A percentile compares a stretch with the other conserved stretches of the same genome.
phyloP scores from a whole-genome alignment of 179 eudicot species.

The Monotropa hypopitys region DNA sequence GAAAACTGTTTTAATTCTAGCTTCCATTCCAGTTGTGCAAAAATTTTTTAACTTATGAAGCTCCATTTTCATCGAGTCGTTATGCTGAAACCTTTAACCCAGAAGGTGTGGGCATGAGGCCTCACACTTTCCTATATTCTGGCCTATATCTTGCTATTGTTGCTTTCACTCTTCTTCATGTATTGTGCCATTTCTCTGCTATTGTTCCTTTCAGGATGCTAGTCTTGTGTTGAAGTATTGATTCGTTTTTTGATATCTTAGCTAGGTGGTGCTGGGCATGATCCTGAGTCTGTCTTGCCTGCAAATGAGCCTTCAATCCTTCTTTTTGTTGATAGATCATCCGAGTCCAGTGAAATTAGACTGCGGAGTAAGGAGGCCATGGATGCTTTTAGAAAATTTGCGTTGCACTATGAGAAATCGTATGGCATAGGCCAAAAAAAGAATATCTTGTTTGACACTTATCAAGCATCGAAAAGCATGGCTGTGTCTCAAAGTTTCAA shows the following conservation, averaged over 20 bases:
- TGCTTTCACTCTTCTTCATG: not conserved
- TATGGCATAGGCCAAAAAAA: conserved; percentile 15
- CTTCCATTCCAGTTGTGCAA: not conserved
- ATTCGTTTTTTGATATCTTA: conserved; percentile 18
- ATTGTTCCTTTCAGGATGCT: not conserved
- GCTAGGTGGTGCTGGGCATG: conserved; percentile 40
- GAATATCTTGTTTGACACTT: conserved; percentile 13
- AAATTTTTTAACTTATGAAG: not conserved
- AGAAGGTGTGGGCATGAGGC: not conserved
- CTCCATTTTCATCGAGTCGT: not conserved
- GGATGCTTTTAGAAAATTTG: conserved; percentile 45
- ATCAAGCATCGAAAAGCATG: conserved; percentile 26
- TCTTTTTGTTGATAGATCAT: conserved; percentile 70
- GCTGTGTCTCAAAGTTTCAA: conserved; percentile 20
- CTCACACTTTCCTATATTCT: too few species aligned
- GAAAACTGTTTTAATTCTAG: not conserved
- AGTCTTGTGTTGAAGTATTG: not conserved
- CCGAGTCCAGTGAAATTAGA: conserved; percentile 36
- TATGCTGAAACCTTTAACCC: not conserved
- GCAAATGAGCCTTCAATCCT: conserved; percentile 57
- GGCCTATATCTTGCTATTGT: not conserved
- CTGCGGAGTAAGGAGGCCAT: conserved; percentile 53
- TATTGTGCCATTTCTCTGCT: not conserved
- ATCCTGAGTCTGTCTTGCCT: conserved; percentile 44
- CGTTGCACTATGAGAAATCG: conserved; percentile 24